Conservation (phyloP, 345 rosid genomes). For the Geranium brycei region DNA sequence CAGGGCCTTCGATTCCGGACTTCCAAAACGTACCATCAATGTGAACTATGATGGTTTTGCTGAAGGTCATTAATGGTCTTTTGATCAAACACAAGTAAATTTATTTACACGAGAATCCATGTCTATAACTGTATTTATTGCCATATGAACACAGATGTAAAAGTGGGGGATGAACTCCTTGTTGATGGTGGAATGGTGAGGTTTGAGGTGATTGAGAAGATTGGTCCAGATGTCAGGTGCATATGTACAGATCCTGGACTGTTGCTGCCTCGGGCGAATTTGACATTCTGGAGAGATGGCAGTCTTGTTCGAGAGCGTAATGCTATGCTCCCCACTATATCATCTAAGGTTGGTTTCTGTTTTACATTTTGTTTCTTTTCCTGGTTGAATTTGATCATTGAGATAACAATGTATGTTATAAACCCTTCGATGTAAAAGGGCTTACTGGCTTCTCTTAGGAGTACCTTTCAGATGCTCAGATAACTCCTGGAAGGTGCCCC, state of each 20-base stretch:
- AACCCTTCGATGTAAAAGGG: neutral
- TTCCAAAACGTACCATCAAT: constrained; percentile 69
- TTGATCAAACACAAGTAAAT: neutral
- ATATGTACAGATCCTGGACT: constrained; percentile 86
- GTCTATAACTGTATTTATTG: neutral
- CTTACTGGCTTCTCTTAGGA: neutral
- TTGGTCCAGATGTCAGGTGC: constrained; percentile 97
- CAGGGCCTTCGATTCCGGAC: constrained; percentile 61
- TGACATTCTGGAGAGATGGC: constrained; percentile 98
- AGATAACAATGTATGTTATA: too few relatives aligned
- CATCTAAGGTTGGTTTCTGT: constrained; percentile 54
- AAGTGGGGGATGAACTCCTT: constrained; percentile 84
- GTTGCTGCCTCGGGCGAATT: constrained; percentile 91
- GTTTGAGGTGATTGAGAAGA: constrained; percentile 91
- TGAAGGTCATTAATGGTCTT: constrained; percentile 43
- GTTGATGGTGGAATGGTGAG: constrained; percentile 99
- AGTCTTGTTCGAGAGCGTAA: constrained; percentile 92
- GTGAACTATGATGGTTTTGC: constrained; percentile 96
- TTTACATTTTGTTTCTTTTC: neutral
- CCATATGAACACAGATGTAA: constrained; percentile 41
- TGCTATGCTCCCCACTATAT: constrained; percentile 99
- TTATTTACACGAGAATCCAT: too few relatives aligned
- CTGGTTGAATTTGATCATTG: neutral
- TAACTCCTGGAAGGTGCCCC: neutral
- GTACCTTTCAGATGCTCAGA: neutral